Conservation (phyloP, 495 filamentous ascomycete species). For the Podospora didyma region DNA sequence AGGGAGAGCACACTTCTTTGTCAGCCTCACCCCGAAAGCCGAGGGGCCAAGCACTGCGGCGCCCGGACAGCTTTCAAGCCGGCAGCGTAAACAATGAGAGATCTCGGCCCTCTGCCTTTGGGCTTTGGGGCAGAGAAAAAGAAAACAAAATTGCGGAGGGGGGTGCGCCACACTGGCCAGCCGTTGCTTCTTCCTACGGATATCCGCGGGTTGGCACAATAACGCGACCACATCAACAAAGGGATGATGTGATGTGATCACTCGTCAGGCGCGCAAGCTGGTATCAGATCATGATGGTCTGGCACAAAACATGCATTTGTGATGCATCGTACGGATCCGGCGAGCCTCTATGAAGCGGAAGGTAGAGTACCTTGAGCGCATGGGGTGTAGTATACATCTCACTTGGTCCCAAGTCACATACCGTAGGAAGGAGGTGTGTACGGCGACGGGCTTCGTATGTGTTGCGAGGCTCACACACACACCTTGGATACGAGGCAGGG, state of each 20-base stretch:
- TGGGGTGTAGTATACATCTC: too few species aligned
- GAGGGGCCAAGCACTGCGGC: neutral
- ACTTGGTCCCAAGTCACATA: too few species aligned
- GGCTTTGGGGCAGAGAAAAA: slow-evolving; percentile 7
- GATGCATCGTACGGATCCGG: neutral
- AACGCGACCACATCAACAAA: neutral
- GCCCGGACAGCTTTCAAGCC: neutral
- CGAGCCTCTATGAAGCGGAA: too few species aligned
- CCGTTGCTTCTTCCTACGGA: neutral
- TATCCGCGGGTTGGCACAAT: neutral
- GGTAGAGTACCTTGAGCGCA: too few species aligned
- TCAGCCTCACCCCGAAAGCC: neutral
- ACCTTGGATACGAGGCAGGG: slow-evolving; percentile 11
- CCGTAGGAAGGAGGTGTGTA: too few species aligned
- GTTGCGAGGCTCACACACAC: neutral
- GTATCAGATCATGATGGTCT: neutral
- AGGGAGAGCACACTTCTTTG: neutral
- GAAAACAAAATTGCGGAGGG: slow-evolving; percentile 2
- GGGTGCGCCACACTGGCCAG: too few species aligned
- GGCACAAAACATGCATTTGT: neutral
- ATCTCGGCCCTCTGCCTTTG: neutral
- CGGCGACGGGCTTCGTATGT: too few species aligned
- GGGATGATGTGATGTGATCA: neutral
- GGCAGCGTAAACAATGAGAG: neutral
- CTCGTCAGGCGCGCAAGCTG: neutral